Percentiles rank a stretch among this genome's conserved stretches.
Conservation (phyloP, 306 rosid species). For the Acacia melanoxylon region DNA sequence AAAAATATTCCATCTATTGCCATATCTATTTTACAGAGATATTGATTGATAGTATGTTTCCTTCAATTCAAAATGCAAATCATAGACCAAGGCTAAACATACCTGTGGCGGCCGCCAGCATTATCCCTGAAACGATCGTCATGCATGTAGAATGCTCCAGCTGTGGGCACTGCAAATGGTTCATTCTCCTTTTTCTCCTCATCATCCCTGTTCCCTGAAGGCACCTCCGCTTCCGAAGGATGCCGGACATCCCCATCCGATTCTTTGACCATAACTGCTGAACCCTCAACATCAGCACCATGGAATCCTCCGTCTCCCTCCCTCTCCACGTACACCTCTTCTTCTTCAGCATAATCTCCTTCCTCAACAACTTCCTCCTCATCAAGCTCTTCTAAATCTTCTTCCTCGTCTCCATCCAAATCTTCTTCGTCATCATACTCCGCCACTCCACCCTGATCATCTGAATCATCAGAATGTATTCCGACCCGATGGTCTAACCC, state of each 20-base stretch:
- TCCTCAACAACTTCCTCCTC: slow-evolving; percentile 40
- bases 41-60: too few species aligned
- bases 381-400: slow-evolving; percentile 39
- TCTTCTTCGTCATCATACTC: slow-evolving; percentile 70
- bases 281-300: slow-evolving; percentile 37
- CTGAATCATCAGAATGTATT: slow-evolving; percentile 71
- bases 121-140: slow-evolving; percentile 91
- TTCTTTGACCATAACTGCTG: slow-evolving; percentile 39
- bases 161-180: slow-evolving; percentile 94
- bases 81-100: slow-evolving; percentile 17
- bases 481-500: slow-evolving; percentile 47
- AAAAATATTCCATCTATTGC: neutral
- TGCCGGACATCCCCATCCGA: slow-evolving; percentile 41
- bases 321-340: slow-evolving; percentile 42
- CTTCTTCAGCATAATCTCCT: slow-evolving; percentile 30
- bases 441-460: slow-evolving; percentile 81
- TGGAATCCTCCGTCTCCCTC: slow-evolving; percentile 22
- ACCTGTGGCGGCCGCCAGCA: slow-evolving; percentile 81
- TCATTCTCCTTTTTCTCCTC: slow-evolving; percentile 91
- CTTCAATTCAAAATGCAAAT: neutral
- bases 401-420: slow-evolving; percentile 48
- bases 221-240: slow-evolving; percentile 46
- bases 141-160: slow-evolving; percentile 98
- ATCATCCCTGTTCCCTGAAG: slow-evolving; percentile 33
- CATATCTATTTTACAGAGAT: neutral